phyloP scores from a whole-genome alignment of 108 stramenopile species.

The Tribonema minus region DNA sequence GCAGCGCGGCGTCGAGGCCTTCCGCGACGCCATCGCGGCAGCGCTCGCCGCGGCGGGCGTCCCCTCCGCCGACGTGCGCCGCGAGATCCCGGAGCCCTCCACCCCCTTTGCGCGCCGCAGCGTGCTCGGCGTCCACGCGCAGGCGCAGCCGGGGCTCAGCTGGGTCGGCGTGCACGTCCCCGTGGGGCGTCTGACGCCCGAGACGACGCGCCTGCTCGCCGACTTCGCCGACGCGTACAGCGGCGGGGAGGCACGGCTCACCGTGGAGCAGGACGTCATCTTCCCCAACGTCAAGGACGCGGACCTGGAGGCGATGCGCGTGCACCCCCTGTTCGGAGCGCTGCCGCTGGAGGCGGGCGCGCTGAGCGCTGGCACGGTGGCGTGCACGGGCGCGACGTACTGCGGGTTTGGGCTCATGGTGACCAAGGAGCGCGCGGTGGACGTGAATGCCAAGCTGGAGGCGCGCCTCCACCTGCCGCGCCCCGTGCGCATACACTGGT shows the following conservation, averaged over 20 bases:
- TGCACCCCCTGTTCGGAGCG: slow-evolving; percentile 59
- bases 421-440: slow-evolving; percentile 76
- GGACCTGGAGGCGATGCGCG: slow-evolving; percentile 62
- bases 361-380: slow-evolving; percentile 75
- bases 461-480: slow-evolving; percentile 67
- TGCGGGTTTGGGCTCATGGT: slow-evolving; percentile 82
- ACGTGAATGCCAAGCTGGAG: slow-evolving; percentile 69
- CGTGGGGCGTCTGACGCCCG: slow-evolving; percentile 69
- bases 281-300: slow-evolving; percentile 78
- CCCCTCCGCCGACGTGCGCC: not conserved
- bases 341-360: slow-evolving; percentile 48
- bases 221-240: slow-evolving; percentile 72
- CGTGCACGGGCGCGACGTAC: slow-evolving; percentile 91
- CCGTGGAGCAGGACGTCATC: slow-evolving; percentile 84
- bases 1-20: slow-evolving; percentile 75
- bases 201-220: slow-evolving; percentile 50
- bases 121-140: slow-evolving; percentile 78
- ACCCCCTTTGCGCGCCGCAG: slow-evolving; percentile 68
- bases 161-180: slow-evolving; percentile 82
- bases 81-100: slow-evolving; percentile 9
- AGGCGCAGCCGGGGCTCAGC: slow-evolving; percentile 72
- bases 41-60: slow-evolving; percentile 64
- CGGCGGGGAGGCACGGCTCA: slow-evolving; percentile 80
- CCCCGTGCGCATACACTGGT: slow-evolving; percentile 84
- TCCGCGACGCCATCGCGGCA: slow-evolving; percentile 64